phyloP scores from a whole-genome alignment of 2,329 filamentous ascomycete species.

The Penicillium palitans region DNA sequence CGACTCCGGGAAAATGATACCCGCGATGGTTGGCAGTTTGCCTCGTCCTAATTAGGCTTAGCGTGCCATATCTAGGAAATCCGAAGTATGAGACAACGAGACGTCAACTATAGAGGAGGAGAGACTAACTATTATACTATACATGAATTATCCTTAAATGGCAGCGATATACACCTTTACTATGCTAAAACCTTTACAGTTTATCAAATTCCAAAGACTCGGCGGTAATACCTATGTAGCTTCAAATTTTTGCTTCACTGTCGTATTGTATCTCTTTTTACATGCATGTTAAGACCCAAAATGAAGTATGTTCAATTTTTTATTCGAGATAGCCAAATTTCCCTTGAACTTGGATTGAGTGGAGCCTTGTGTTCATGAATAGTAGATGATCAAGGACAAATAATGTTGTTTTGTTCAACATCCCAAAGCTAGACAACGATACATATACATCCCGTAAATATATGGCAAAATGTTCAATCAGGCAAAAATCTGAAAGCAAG shows the following conservation, averaged over 20 bases:
- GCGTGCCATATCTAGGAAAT: neutral
- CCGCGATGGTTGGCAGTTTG: slow-evolving; percentile 2
- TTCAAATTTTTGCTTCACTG: too few relatives aligned
- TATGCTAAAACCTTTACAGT: too few relatives aligned
- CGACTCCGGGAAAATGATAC: neutral
- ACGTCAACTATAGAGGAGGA: too few relatives aligned
- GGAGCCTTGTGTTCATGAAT: neutral
- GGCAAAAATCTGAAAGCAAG: neutral
- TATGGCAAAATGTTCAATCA: neutral
- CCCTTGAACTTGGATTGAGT: neutral
- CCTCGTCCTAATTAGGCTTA: slow-evolving; percentile 3
- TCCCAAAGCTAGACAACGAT: neutral
- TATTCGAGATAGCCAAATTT: neutral
- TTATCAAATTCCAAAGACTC: too few relatives aligned
- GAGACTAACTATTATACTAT: too few relatives aligned
- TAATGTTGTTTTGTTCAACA: neutral
- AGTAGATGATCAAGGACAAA: neutral
- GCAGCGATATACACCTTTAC: too few relatives aligned
- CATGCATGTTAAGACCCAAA: neutral
- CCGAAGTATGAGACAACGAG: neutral
- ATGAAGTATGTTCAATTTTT: neutral
- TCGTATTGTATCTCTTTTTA: neutral
- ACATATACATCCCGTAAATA: neutral
- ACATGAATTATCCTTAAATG: too few relatives aligned
- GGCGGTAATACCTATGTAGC: too few relatives aligned